Evolutionary conservation across 192 early-diverging fungal genomes (phyloP).

Genomic region (Backusella macrospora): DNA sequence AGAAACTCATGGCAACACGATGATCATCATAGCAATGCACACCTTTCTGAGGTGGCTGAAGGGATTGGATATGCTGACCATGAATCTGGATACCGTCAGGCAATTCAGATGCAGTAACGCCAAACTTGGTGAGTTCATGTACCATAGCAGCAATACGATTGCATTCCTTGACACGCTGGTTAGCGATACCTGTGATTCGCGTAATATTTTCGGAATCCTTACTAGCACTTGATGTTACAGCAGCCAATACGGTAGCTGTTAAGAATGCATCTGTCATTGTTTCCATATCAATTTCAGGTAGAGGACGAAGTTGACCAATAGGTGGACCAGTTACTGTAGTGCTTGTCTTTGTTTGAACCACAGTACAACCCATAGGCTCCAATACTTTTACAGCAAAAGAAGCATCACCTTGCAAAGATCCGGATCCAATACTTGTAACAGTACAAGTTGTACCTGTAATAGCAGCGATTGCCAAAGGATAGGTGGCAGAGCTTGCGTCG

Average conservation of each 20-base stretch:
- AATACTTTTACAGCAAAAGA: conserved; percentile 89
- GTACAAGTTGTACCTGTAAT: conserved; percentile 89
- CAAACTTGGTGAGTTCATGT: conserved; percentile 89
- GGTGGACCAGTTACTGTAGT: conserved; percentile 92
- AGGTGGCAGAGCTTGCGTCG: conserved; percentile 97
- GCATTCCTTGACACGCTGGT: conserved; percentile 98
- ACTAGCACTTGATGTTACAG: conserved; percentile 65
- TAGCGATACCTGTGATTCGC: conserved; percentile 92
- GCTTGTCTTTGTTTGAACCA: conserved; percentile 83
- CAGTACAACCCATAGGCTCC: conserved; percentile 88
- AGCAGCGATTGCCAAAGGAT: conserved; percentile 95
- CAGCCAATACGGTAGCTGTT: conserved; percentile 92
- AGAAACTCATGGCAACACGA: conserved; percentile 97
- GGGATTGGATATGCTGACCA: conserved; percentile 55
- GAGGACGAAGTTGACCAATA: conserved; percentile 65
- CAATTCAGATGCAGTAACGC: conserved; percentile 80
- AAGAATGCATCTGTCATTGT: conserved; percentile 99
- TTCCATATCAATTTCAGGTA: conserved; percentile 93
- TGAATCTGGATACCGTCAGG: conserved; percentile 91
- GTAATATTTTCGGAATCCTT: conserved; percentile 64
- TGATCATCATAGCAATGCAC: conserved; percentile 98
- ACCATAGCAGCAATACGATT: conserved; percentile 97
- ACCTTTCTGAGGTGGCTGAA: conserved; percentile 60
- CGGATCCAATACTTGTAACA: conserved; percentile 89
- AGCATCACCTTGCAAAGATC: conserved; percentile 91